These are phyloP conservation scores for Calonectria montana DNA, from an alignment of 2,329 filamentous ascomycete species.

Conservation along the genomic window DNA sequence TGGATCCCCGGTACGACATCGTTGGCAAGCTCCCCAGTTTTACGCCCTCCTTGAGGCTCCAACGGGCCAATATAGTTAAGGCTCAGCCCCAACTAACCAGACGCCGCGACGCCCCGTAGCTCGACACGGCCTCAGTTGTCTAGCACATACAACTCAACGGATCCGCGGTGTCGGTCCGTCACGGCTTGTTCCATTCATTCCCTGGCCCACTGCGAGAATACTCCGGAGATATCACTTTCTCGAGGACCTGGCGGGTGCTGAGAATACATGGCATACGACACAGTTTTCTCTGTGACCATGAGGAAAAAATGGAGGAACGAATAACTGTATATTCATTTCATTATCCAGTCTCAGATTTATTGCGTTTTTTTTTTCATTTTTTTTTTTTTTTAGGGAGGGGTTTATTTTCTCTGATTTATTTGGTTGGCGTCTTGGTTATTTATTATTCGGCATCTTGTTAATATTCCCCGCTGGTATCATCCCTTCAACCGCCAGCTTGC, in stretches of 20 bases:
- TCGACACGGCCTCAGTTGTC: background rate
- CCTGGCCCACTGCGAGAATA: conserved; percentile 27
- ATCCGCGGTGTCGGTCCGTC: conserved; percentile 1
- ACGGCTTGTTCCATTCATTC: background rate
- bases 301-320: too few relatives aligned
- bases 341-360: too few relatives aligned
- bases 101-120: background rate
- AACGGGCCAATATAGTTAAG: background rate
- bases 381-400: too few relatives aligned
- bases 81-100: background rate
- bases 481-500: background rate
- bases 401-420: too few relatives aligned
- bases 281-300: too few relatives aligned
- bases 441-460: too few relatives aligned
- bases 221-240: conserved; percentile 31
- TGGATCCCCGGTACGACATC: background rate
- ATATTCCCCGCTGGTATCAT: too few relatives aligned
- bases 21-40: background rate
- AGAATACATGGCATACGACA: too few relatives aligned
- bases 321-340: too few relatives aligned
- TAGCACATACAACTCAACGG: background rate
- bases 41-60: background rate
- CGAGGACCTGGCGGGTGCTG: background rate
- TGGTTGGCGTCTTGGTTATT: too few relatives aligned
- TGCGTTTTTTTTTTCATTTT: too few relatives aligned